Evolutionary conservation across 805 yeast genomes (phyloP), one percentile per base, ranked within the genome.

Genomic region (Komagataella phaffii): DNA sequence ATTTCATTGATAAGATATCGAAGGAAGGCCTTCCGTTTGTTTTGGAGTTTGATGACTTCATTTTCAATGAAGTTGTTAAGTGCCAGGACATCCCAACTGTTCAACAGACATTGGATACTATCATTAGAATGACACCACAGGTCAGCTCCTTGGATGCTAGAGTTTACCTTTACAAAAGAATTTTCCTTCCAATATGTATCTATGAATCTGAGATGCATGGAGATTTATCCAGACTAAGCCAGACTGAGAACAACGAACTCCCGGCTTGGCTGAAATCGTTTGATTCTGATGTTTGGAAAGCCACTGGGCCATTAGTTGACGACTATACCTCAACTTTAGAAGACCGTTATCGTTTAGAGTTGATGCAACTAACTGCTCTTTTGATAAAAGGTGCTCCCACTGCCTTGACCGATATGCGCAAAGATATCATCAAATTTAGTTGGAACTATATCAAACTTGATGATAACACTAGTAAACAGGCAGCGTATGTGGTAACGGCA

Each of bases 361-460:
- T 91, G 7, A 71, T 93, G 19, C 96, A 90, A 57, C 65, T 89
- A 61, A 85, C 98, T 0, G 81, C 96, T 0, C 67, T 85, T 47
- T 67, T 93, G 47, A 77, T 89, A 23, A 81, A 82, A 60, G 77
- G 80, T 66, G 81, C 86, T 1, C 81, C 95, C 0, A 64, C 68
- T 0, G 65, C 73, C 8, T 73, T 88, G 23, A 68, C 76, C 6
- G 84, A 79, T 14, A 74, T 77, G 57, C 74, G 86, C 46, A 91
- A 88, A 61, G 96, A 89, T 58, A 80, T 93, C 46, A 88, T 93
- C 64, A 88, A 88, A 64, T 93, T 89, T 68, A 85, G 89, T 58
- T 93, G 99, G 99, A 86, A 87, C 57, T 86, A 83, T 59, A 83
- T 93, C 61, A 88, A 88, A 58, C 69, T 90, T 36, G 97, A 90